phyloP scores from a whole-genome alignment of 2,329 filamentous ascomycete genomes.

The Nannizzia gypsea region DNA sequence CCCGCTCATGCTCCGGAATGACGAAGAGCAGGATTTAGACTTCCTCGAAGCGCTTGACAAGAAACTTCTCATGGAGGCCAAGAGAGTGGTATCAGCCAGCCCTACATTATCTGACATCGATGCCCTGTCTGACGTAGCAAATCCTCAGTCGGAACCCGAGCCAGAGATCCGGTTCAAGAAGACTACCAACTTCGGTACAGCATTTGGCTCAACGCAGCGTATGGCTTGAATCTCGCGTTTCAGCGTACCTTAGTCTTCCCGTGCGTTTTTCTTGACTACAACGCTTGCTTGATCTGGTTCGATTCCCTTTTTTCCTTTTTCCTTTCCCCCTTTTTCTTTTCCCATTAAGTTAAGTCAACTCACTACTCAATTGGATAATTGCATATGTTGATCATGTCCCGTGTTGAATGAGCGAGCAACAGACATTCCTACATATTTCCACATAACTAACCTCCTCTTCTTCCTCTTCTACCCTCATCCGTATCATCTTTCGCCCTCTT shows the following conservation, averaged over 20 bases:
- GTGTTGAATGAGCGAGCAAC: not conserved
- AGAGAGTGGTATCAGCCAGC: constrained; percentile 19
- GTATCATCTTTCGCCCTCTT: not conserved
- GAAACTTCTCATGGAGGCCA: constrained; percentile 33
- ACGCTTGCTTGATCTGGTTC: not conserved
- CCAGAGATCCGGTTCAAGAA: constrained; percentile 36
- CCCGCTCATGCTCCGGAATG: constrained; percentile 33
- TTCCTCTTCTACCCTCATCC: not conserved
- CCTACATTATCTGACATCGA: constrained; percentile 16
- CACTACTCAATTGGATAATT: not conserved
- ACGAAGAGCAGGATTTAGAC: constrained; percentile 28
- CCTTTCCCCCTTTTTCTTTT: too few relatives aligned
- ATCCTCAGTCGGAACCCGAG: constrained; percentile 23
- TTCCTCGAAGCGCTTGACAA: constrained; percentile 34
- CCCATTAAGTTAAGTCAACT: not conserved
- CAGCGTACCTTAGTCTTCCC: not conserved
- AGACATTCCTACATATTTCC: not conserved
- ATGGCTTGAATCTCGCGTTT: not conserved
- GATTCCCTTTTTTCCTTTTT: not conserved
- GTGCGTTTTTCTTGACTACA: not conserved
- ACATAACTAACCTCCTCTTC: too few relatives aligned
- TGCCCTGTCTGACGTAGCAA: constrained; percentile 4
- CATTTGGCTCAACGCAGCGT: constrained; percentile 26
- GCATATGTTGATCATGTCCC: not conserved
- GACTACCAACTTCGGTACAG: constrained; percentile 38